phyloP scores from a whole-genome alignment of 371 early-diverging fungal genomes.

The Saksenaea vasiformis region DNA sequence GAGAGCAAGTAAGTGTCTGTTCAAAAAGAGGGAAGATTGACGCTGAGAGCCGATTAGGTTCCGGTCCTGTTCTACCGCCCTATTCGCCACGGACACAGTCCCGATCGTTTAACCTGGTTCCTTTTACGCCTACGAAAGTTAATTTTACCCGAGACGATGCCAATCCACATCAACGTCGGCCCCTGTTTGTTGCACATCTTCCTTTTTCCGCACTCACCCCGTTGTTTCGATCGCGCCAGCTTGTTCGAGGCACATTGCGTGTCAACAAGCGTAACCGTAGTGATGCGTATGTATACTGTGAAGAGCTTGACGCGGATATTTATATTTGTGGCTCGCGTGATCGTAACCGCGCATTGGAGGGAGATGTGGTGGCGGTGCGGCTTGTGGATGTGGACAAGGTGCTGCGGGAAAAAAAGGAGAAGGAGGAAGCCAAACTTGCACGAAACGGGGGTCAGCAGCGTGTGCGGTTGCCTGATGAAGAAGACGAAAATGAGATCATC shows the following conservation, averaged over 20 bases:
- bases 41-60: slow-evolving; percentile 10
- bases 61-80: slow-evolving; percentile 11
- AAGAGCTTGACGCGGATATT: slow-evolving; percentile 64
- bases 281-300: slow-evolving; percentile 85
- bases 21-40: neutral
- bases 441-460: slow-evolving; percentile 46
- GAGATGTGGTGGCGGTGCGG: slow-evolving; percentile 80
- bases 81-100: slow-evolving; percentile 8
- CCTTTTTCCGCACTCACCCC: slow-evolving; percentile 56
- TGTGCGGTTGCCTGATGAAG: slow-evolving; percentile 43
- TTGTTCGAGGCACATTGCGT: slow-evolving; percentile 70
- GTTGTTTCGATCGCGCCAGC: slow-evolving; percentile 45
- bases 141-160: slow-evolving; percentile 47
- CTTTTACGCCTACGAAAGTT: slow-evolving; percentile 46
- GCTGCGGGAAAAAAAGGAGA: slow-evolving; percentile 52
- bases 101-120: slow-evolving; percentile 42
- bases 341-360: slow-evolving; percentile 86
- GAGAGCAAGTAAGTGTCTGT: slow-evolving; percentile 24
- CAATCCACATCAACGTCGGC: slow-evolving; percentile 50
- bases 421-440: slow-evolving; percentile 47
- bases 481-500: slow-evolving; percentile 45
- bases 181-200: slow-evolving; percentile 55
- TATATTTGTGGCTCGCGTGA: slow-evolving; percentile 72
- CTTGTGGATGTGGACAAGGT: slow-evolving; percentile 69
- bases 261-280: slow-evolving; percentile 79